These are phyloP conservation scores for Candida labiduridarum DNA, from an alignment of 1,139 yeast genomes.

Conservation along the genomic window DNA sequence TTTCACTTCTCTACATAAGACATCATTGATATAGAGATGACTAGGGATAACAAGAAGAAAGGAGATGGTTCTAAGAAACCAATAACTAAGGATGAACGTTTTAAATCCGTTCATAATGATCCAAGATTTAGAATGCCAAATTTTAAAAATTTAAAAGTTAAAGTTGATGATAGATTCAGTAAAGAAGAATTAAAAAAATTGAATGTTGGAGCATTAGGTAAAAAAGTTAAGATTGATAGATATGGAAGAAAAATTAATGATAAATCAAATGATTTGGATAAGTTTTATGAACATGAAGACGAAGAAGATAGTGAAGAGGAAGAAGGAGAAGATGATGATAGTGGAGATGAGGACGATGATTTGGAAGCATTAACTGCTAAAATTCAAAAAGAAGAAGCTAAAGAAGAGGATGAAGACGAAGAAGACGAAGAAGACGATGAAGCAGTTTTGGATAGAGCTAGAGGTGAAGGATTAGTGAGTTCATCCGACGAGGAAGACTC, in stretches of 20 bases:
- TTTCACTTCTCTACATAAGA: background rate
- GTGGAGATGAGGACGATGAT: slow-evolving; percentile 25
- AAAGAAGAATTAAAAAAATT: slow-evolving; percentile 67
- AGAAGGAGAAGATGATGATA: slow-evolving; percentile 22
- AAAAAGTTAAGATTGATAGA: slow-evolving; percentile 70
- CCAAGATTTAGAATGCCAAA: slow-evolving; percentile 85
- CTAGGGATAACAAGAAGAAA: slow-evolving; percentile 22
- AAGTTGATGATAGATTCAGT: slow-evolving; percentile 85
- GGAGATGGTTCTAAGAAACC: slow-evolving; percentile 21
- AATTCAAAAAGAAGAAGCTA: slow-evolving; percentile 25
- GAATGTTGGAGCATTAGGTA: slow-evolving; percentile 49
- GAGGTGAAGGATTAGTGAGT: slow-evolving; percentile 59
- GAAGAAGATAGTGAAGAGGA: slow-evolving; percentile 24
- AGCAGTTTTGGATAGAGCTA: slow-evolving; percentile 55
- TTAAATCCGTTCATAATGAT: slow-evolving; percentile 77
- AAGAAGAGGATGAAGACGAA: slow-evolving; percentile 57
- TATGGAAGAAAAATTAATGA: slow-evolving; percentile 76
- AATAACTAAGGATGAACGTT: slow-evolving; percentile 69
- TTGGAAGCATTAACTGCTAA: slow-evolving; percentile 9
- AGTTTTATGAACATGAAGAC: slow-evolving; percentile 60
- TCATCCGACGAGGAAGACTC: slow-evolving; percentile 24
- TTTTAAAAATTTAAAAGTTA: slow-evolving; percentile 68
- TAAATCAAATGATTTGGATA: slow-evolving; percentile 47
- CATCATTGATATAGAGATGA: slow-evolving; percentile 19
- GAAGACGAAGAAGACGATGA: slow-evolving; percentile 28